Evolutionary conservation across 306 rosid species (phyloP), one percentile per base, ranked within the genome.

Genomic region (Glycine soja): DNA sequence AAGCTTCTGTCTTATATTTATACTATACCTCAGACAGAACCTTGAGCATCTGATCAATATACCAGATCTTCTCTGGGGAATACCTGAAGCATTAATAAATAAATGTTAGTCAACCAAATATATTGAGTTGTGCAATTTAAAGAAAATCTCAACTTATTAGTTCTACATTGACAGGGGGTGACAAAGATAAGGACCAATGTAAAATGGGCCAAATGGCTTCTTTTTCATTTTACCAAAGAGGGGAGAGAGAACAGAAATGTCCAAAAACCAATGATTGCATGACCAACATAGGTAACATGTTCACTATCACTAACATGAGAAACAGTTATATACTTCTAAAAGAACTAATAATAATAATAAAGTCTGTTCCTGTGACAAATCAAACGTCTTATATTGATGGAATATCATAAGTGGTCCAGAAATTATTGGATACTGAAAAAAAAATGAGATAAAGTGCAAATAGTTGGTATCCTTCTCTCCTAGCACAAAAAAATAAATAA

Each of bases 1-100:
- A 24, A 24, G 30, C 30, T 24, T 24, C 30, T 24, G 30, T 24
- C 30, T 24, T 24, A 24, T 24, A 24, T 24, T 86, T 90, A 87
- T 24, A 24, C 30, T 24, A 24, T 95, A 95, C 99, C 99, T 95
- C 99, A 58, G 93, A 87, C 80, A 95, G 93, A 93, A 95, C 99
- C 90, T 90, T 93, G 45, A 95, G 97, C 99, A 95, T 95, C 92
- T 90, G 97, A 85, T 95, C 97, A 64, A 95, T 88, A 87, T 95
- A 95, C 99, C 99, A 95, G 72, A 95, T 91, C 92, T 93, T 95
- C 91, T 93, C 97, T 0, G 90, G 94, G 85, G 99, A 90, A 90
- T 91, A 92, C 94, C 99, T 95, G 85, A 80, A 87, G 69, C 87
- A 81, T 46, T 81, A 93, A 74, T 36, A 34, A 70, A 72, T 72